These are phyloP conservation scores for Eutrema yunnanense DNA, from an alignment of 345 rosid genomes.

Conservation along the genomic window DNA sequence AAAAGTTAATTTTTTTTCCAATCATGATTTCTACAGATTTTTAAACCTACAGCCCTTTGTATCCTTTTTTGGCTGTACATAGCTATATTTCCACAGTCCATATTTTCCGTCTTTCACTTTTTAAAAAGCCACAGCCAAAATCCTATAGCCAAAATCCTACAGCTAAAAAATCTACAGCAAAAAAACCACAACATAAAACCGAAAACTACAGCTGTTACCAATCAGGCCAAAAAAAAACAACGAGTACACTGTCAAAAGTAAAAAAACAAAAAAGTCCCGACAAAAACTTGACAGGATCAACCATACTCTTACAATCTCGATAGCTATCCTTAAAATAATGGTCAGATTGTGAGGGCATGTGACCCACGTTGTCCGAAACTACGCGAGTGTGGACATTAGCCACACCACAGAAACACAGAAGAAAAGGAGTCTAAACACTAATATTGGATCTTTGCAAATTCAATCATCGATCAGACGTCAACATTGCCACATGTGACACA, in stretches of 20 bases:
- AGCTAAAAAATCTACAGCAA: too few species aligned
- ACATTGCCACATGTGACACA: slow-evolving; percentile 20
- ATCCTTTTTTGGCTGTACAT: too few species aligned
- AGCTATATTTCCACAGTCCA: too few species aligned
- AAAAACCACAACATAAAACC: too few species aligned
- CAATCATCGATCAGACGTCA: slow-evolving; percentile 21
- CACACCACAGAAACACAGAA: slow-evolving; percentile 16
- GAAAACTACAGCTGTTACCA: too few species aligned
- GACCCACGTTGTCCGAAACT: slow-evolving; percentile 34
- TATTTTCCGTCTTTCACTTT: too few species aligned
- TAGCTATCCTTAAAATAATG: slow-evolving; percentile 12
- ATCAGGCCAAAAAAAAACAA: neutral
- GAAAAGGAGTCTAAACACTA: slow-evolving; percentile 17
- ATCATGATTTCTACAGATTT: too few species aligned
- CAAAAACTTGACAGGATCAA: slow-evolving; percentile 21
- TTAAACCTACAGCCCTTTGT: too few species aligned
- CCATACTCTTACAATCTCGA: slow-evolving; percentile 5
- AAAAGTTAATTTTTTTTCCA: too few species aligned
- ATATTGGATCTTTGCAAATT: slow-evolving; percentile 23
- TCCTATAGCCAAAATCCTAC: too few species aligned
- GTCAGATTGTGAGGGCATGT: slow-evolving; percentile 32
- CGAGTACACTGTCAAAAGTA: slow-evolving; percentile 1
- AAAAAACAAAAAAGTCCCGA: neutral
- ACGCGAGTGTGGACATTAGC: slow-evolving; percentile 24
- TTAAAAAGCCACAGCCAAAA: too few species aligned